Evolutionary conservation across 2,329 filamentous ascomycete species (phyloP), one percentile per base, ranked within the genome.

Genomic region (Monosporascus sp.): DNA sequence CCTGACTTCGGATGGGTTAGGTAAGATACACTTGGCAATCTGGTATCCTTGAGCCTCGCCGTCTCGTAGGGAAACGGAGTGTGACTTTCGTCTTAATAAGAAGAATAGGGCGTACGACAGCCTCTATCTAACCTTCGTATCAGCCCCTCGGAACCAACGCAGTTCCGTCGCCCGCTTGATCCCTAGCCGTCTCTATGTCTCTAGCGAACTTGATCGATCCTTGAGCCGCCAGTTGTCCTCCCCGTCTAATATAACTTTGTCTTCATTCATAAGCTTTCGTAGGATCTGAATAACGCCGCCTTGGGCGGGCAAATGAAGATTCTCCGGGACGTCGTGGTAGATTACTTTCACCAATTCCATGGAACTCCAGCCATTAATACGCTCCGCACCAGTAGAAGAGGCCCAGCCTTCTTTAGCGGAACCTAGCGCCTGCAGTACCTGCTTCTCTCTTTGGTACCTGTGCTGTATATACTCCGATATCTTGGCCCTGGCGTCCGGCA

Each of bases 271-370:
- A 59, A 99, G 72, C 75, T 97, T 97, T 53, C 77, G 72, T 58
- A 99, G 69, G 51, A 97, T 88, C 72, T 93, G 88, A 56, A 85
- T 56, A 6, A 97, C 76, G 1, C 92, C 91, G 41, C 80, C 78
- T 57, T 89, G 84, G 0, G 94, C 94, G 8, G 92, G 86, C 11
- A 78, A 66, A 69, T 92, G 88, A 59, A 97, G 74, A 62, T 78
- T 83, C 67, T 88, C 83, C 0, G 89, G 86, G 22, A 96, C 85
- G 62, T 90, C 85, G 50, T 78, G 80, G 68, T 99, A 99, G 36
- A 99, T 90, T 34, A 88, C 74, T 69, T 88, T 89, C n/a, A 97
- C 93, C 57, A 97, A 76, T 54, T 93, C 89, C 80, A 90, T 86
- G 8, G 84, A 78, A 6, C 80, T 82, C 88, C 87, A 90, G 0